These are phyloP conservation scores for Malassezia restricta DNA, from an alignment of 1,284 basidiomycete species.

Conservation along the genomic window DNA sequence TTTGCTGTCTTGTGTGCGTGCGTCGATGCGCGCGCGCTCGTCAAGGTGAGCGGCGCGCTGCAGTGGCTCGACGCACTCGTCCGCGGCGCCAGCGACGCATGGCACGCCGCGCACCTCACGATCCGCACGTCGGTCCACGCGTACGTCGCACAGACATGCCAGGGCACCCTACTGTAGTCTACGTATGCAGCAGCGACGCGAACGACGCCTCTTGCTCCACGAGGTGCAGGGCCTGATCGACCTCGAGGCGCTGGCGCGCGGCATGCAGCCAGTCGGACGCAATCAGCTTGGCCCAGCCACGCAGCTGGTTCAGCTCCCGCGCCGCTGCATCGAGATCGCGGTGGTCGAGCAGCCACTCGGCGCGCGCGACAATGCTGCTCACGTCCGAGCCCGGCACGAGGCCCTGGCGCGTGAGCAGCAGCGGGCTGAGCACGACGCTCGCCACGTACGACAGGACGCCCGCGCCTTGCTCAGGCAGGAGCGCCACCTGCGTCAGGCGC, in stretches of 20 bases:
- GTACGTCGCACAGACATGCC: not conserved
- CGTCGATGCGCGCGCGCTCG: constrained; percentile 1
- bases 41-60: constrained; percentile 1
- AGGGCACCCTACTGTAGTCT: not conserved
- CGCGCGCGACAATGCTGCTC: constrained; percentile 69
- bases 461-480: constrained; percentile 68
- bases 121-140: not conserved
- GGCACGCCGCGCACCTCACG: not conserved
- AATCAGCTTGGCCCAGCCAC: constrained; percentile 65
- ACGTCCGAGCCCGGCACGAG: constrained; percentile 66
- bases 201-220: constrained; percentile 69
- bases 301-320: constrained; percentile 77
- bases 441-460: constrained; percentile 79
- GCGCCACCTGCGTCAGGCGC: constrained; percentile 69
- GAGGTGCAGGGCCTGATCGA: constrained; percentile 83
- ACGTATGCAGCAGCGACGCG: constrained; percentile 46
- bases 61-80: not conserved
- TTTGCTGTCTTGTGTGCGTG: constrained; percentile 5
- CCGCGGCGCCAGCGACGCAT: not conserved
- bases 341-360: constrained; percentile 78
- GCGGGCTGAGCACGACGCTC: constrained; percentile 61
- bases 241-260: constrained; percentile 74
- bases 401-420: constrained; percentile 66
- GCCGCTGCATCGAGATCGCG: constrained; percentile 85
- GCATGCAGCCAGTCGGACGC: constrained; percentile 84